These are phyloP conservation scores for Daldinia childiae DNA, from an alignment of 495 filamentous ascomycete species.

Conservation along the genomic window DNA sequence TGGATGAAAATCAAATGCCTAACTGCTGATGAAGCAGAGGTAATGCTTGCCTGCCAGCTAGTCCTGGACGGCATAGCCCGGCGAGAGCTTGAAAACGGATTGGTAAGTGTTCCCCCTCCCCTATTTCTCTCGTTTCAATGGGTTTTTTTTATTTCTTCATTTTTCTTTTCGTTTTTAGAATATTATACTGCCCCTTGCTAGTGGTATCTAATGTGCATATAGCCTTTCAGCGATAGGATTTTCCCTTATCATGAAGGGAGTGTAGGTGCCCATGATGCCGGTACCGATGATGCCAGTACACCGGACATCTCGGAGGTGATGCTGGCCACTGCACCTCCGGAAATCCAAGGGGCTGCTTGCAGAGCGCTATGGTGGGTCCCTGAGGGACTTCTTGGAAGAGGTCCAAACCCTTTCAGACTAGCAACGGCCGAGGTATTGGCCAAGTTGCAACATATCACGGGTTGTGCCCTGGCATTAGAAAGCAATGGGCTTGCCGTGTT, in stretches of 20 bases:
- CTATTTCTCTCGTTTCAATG: too few relatives aligned
- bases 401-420: conserved; percentile 23
- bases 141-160: background rate
- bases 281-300: background rate
- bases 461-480: conserved; percentile 39
- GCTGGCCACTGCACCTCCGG: conserved; percentile 20
- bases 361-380: conserved; percentile 31
- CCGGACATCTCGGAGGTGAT: background rate
- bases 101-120: conserved; percentile 40
- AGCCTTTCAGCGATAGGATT: conserved; percentile 14
- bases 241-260: background rate
- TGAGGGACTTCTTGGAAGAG: conserved; percentile 9
- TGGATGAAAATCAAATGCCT: conserved; percentile 49
- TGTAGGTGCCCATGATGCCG: background rate
- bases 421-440: conserved; percentile 25
- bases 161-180: background rate
- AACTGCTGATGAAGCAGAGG: conserved; percentile 24
- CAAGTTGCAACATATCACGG: conserved; percentile 40
- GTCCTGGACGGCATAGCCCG: conserved; percentile 39
- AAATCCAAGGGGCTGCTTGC: conserved; percentile 11
- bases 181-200: background rate
- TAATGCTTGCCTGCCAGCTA: conserved; percentile 36
- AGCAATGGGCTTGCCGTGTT: conserved; percentile 45
- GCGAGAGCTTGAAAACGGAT: conserved; percentile 17
- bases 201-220: conserved; percentile 3